These are phyloP conservation scores for Earliella scabrosa DNA, from an alignment of 1,284 basidiomycete species.

Conservation along the genomic window DNA sequence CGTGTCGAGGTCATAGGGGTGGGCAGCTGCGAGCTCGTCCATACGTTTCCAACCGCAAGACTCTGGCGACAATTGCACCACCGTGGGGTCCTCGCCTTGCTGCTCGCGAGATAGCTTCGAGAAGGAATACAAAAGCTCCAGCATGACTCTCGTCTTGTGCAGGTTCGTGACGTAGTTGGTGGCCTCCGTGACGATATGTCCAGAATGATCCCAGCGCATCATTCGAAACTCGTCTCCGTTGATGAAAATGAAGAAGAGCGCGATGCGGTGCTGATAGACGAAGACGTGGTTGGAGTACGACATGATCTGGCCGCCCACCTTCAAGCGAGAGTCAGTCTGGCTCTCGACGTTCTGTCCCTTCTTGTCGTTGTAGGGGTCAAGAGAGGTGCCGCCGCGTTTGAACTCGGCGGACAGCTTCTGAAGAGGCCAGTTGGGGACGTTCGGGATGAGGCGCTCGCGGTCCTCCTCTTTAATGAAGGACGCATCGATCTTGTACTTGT, in stretches of 20 bases:
- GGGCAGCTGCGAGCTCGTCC: neutral
- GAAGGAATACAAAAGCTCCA: constrained; percentile 16
- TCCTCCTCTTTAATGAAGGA: too few species aligned
- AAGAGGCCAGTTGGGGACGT: too few species aligned
- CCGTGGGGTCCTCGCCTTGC: constrained; percentile 17
- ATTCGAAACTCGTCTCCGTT: neutral
- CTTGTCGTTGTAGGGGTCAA: too few species aligned
- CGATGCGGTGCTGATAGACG: neutral
- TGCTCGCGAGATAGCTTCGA: neutral
- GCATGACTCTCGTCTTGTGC: constrained; percentile 1
- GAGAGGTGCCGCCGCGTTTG: too few species aligned
- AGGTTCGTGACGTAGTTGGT: neutral
- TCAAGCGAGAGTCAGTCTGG: neutral
- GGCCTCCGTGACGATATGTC: neutral
- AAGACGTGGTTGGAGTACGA: neutral
- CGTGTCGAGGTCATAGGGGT: neutral
- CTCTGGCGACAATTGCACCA: neutral
- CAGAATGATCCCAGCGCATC: constrained; percentile 2
- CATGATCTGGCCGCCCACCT: neutral
- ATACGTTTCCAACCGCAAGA: neutral
- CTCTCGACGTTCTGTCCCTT: too few species aligned
- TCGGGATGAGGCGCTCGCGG: too few species aligned
- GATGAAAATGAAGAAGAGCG: neutral
- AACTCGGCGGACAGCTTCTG: too few species aligned
- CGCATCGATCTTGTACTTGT: too few species aligned